A percentile compares a stretch with the other conserved stretches of the same genome.
phyloP scores from a whole-genome alignment of 495 filamentous ascomycete genomes.

The Lepidopterella palustris region DNA sequence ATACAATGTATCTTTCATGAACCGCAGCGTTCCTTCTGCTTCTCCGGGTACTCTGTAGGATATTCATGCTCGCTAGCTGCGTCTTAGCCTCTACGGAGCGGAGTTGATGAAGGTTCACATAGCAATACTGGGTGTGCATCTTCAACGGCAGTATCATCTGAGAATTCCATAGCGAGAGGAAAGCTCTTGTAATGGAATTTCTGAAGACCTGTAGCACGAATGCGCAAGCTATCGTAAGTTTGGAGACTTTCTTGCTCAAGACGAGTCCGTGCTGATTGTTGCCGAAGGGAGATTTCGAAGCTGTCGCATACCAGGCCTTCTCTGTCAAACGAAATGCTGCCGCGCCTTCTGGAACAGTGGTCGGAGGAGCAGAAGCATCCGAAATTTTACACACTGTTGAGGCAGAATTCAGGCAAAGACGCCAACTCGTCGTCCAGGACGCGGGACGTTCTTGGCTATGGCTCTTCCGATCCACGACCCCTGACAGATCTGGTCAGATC shows the following conservation, averaged over 20 bases:
- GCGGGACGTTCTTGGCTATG: conserved; percentile 19
- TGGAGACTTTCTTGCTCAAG: background rate
- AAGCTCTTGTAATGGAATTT: conserved; percentile 33
- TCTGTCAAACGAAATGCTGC: conserved; percentile 15
- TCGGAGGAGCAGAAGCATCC: conserved; percentile 2
- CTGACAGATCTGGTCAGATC: conserved; percentile 13
- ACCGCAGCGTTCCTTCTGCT: background rate
- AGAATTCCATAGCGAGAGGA: conserved; percentile 30
- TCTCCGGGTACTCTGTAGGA: background rate
- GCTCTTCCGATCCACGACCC: conserved; percentile 19
- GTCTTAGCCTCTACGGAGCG: conserved; percentile 8
- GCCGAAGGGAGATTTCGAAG: conserved; percentile 26
- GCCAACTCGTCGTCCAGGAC: conserved; percentile 21
- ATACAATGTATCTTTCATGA: conserved; percentile 11
- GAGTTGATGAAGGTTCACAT: conserved; percentile 31
- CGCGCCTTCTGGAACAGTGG: background rate
- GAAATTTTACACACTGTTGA: conserved; percentile 19
- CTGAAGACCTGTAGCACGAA: conserved; percentile 35
- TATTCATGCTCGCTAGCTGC: conserved; percentile 3
- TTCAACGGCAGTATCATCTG: conserved; percentile 30
- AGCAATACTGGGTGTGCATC: conserved; percentile 22
- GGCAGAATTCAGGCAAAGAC: conserved; percentile 13
- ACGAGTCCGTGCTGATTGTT: background rate
- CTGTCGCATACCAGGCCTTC: conserved; percentile 29
- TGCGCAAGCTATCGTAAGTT: conserved; percentile 29